These are phyloP conservation scores for Cryptococcus hybrid DNA, from an alignment of 1,284 basidiomycete species.

Conservation along the genomic window DNA sequence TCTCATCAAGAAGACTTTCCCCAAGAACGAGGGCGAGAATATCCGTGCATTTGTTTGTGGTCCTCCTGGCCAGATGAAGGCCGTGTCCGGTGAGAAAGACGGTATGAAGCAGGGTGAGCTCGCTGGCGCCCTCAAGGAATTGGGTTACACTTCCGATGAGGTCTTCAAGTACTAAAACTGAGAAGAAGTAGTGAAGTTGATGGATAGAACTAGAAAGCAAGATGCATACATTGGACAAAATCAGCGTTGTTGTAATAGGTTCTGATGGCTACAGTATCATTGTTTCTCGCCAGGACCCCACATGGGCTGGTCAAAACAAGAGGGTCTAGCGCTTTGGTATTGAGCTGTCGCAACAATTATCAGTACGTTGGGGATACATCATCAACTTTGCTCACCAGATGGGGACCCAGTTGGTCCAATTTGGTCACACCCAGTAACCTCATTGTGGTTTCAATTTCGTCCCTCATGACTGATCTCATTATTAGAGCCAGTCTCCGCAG, in stretches of 20 bases:
- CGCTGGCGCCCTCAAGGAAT: slow-evolving; percentile 77
- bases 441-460: slow-evolving; percentile 80
- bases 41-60: slow-evolving; percentile 89
- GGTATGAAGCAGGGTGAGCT: slow-evolving; percentile 78
- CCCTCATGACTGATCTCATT: slow-evolving; percentile 59
- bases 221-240: neutral
- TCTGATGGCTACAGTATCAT: neutral
- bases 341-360: slow-evolving; percentile 19
- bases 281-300: slow-evolving; percentile 23
- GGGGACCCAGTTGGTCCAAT: slow-evolving; percentile 53
- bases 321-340: slow-evolving; percentile 30
- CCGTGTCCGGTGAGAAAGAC: slow-evolving; percentile 61
- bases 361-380: neutral
- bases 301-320: slow-evolving; percentile 20
- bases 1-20: slow-evolving; percentile 67
- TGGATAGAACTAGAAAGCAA: neutral
- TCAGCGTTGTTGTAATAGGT: neutral
- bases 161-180: slow-evolving; percentile 50
- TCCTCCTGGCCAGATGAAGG: slow-evolving; percentile 80
- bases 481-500: neutral
- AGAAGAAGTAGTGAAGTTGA: neutral
- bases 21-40: slow-evolving; percentile 68
- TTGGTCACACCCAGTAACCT: slow-evolving; percentile 70
- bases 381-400: slow-evolving; percentile 29
- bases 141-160: slow-evolving; percentile 77